A percentile compares a stretch with the other conserved stretches of the same genome.
phyloP scores from a whole-genome alignment of 805 yeast genomes.

The Isabelozyma rhagii region DNA sequence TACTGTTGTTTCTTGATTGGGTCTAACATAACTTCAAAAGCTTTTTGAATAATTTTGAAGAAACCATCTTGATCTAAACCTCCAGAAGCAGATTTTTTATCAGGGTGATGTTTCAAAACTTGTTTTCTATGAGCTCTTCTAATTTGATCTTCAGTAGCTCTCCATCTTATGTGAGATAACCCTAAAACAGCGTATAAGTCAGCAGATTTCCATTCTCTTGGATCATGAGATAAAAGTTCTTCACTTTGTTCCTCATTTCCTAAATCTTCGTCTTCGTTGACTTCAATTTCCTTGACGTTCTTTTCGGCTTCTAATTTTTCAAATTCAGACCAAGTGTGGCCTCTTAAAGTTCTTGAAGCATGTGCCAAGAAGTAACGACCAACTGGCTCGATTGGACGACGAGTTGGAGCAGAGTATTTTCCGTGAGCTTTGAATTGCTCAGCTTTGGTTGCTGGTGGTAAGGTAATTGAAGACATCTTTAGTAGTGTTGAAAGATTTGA shows the following conservation, averaged over 20 bases:
- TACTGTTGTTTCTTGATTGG: constrained; percentile 84
- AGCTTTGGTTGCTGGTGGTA: constrained; percentile 47
- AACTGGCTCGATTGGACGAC: constrained; percentile 91
- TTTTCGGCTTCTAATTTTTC: constrained; percentile 91
- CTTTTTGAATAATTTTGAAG: constrained; percentile 97
- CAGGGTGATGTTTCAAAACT: constrained; percentile 97
- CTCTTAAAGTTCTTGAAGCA: constrained; percentile 91
- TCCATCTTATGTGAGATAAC: constrained; percentile 83
- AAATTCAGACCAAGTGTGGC: constrained; percentile 98
- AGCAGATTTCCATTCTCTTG: constrained; percentile 97
- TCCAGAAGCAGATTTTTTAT: constrained; percentile 91
- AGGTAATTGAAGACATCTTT: constrained; percentile 32
- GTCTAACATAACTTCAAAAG: constrained; percentile 86
- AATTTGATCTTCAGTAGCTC: constrained; percentile 88
- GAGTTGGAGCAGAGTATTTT: constrained; percentile 56
- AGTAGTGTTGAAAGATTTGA: background rate
- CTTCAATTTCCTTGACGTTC: constrained; percentile 72
- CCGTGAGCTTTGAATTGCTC: constrained; percentile 50
- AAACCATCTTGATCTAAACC: constrained; percentile 91
- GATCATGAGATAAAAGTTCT: constrained; percentile 80
- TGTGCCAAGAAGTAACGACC: constrained; percentile 95
- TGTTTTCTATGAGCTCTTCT: constrained; percentile 96
- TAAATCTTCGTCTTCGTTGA: constrained; percentile 57
- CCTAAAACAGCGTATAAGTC: constrained; percentile 97
- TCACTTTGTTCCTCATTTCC: constrained; percentile 71